Percentiles rank a stretch among this genome's conserved stretches.
These are phyloP conservation scores for Lentinus brumalis DNA, from an alignment of 768 basidiomycete species.

Conservation along the genomic window DNA sequence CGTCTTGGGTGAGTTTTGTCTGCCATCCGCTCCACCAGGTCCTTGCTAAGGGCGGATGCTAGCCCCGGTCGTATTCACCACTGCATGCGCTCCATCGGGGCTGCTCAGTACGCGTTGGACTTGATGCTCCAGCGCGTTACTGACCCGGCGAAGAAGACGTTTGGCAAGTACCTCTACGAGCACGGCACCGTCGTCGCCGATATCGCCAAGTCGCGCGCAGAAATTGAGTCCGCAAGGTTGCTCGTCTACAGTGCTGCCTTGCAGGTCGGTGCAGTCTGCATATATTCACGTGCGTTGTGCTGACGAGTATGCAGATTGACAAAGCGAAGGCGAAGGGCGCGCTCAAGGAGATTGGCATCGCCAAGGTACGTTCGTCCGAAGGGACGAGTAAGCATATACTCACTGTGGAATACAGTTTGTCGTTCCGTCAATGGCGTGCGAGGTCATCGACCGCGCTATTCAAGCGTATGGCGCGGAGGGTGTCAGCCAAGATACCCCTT, in stretches of 20 bases:
- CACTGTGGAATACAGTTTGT: conserved; percentile 62
- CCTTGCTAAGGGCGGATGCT: neutral
- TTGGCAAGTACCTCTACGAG: conserved; percentile 88
- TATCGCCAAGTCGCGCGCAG: conserved; percentile 89
- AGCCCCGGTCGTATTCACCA: conserved; percentile 96
- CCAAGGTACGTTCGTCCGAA: conserved; percentile 63
- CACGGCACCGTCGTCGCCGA: conserved; percentile 93
- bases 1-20: conserved; percentile 72
- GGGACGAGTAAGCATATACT: neutral
- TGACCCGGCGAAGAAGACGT: conserved; percentile 89
- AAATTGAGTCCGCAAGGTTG: conserved; percentile 86
- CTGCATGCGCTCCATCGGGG: conserved; percentile 97
- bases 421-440: conserved; percentile 87
- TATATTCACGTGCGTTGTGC: neutral
- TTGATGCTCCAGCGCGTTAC: conserved; percentile 89
- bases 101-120: conserved; percentile 82
- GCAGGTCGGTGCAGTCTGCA: conserved; percentile 48
- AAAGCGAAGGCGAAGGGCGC: conserved; percentile 90
- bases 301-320: conserved; percentile 64
- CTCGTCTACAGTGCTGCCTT: conserved; percentile 91
- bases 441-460: conserved; percentile 92
- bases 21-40: neutral
- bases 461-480: conserved; percentile 98
- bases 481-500: conserved; percentile 82
- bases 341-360: conserved; percentile 95